Percentiles rank a stretch among this genome's conserved stretches.
These are phyloP conservation scores for Jamesozyma jinghongensis DNA, from an alignment of 805 yeast genomes.

Conservation along the genomic window DNA sequence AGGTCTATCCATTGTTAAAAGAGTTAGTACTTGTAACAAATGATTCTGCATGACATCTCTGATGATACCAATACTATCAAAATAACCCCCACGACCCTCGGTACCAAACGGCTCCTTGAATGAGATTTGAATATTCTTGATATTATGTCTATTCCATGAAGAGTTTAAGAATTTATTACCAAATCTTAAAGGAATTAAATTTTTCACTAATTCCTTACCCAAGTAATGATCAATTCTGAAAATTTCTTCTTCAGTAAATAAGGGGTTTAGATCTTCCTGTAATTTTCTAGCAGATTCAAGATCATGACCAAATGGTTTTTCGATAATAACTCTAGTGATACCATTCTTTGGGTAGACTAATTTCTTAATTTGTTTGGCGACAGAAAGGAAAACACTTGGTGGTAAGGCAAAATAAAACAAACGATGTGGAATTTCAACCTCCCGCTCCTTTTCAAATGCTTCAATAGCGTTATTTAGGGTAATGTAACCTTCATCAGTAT, in stretches of 20 bases:
- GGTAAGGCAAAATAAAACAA: conserved; percentile 90
- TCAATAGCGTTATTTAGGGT: conserved; percentile 46
- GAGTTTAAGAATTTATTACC: conserved; percentile 82
- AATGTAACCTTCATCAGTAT: conserved; percentile 63
- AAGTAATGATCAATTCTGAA: conserved; percentile 94
- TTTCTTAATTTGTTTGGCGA: conserved; percentile 62
- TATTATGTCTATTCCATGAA: conserved; percentile 74
- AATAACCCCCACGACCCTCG: conserved; percentile 97
- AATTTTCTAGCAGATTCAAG: conserved; percentile 66
- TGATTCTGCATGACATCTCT: conserved; percentile 99
- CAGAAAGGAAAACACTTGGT: conserved; percentile 79
- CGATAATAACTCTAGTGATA: conserved; percentile 73
- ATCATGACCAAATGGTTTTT: conserved; percentile 96
- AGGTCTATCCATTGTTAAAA: conserved; percentile 94
- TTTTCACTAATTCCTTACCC: conserved; percentile 97
- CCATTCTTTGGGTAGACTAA: conserved; percentile 61
- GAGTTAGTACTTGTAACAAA: conserved; percentile 79
- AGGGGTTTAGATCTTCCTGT: conserved; percentile 72
- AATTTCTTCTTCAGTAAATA: conserved; percentile 83
- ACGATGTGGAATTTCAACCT: conserved; percentile 54
- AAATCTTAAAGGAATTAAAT: conserved; percentile 77
- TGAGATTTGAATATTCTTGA: conserved; percentile 74
- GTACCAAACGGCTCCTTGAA: conserved; percentile 98
- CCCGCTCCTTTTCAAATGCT: conserved; percentile 44
- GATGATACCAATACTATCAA: conserved; percentile 87